Evolutionary conservation across 345 rosid genomes (phyloP).

Genomic region (Boechera retrofracta): DNA sequence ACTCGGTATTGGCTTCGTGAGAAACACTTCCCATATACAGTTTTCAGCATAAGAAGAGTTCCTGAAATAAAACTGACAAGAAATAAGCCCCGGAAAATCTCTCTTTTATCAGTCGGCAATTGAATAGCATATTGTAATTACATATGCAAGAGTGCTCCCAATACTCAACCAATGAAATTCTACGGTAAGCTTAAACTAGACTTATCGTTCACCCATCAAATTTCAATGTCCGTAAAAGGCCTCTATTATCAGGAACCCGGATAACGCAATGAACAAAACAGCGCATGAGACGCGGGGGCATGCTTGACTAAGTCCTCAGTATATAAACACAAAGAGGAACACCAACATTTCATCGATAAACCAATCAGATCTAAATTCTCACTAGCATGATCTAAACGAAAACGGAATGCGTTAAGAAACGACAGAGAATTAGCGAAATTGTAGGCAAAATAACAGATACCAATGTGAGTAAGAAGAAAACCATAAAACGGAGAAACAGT

Average conservation of each 20-base stretch:
- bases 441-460: background rate
- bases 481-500: background rate
- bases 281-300: background rate
- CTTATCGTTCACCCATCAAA: background rate
- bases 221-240: background rate
- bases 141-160: background rate
- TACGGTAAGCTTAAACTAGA: background rate
- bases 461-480: background rate
- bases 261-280: too few relatives aligned
- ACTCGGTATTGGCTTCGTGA: background rate
- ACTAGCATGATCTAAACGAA: background rate
- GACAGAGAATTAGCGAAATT: background rate
- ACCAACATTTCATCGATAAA: background rate
- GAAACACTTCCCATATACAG: background rate
- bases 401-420: background rate
- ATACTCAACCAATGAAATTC: background rate
- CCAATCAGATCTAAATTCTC: background rate
- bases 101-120: background rate
- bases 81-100: background rate
- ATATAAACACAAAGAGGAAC: background rate
- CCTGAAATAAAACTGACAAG: slow-evolving; percentile 17
- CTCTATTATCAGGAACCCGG: background rate
- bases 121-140: background rate
- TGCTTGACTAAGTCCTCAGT: background rate
- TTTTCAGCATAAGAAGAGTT: background rate